These are phyloP conservation scores for Tolypocladium sp. DNA, from an alignment of 2,329 filamentous ascomycete genomes.

Conservation along the genomic window DNA sequence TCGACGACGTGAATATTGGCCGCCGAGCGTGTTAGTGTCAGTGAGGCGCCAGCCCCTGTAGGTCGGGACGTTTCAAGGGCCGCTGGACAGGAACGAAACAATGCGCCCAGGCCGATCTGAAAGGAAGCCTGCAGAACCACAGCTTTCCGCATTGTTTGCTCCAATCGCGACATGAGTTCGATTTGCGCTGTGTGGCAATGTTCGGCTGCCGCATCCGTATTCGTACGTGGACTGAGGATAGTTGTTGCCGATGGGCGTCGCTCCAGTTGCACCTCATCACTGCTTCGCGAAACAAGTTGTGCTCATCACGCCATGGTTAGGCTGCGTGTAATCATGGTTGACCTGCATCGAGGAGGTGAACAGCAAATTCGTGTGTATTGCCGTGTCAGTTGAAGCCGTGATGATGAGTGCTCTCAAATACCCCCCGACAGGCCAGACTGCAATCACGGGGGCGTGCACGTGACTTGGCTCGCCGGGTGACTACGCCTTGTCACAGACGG, in stretches of 20 bases:
- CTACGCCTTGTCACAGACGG: background rate
- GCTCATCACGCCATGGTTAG: background rate
- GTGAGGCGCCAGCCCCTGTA: too few species aligned
- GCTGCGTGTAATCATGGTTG: background rate
- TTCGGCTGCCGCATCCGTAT: background rate
- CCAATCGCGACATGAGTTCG: background rate
- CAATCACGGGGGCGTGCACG: slow-evolving; percentile 1
- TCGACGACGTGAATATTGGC: background rate
- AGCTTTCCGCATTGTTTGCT: background rate
- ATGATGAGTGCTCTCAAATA: too few species aligned
- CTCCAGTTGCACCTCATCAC: background rate
- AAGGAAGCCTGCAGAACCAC: background rate
- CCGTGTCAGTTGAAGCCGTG: background rate
- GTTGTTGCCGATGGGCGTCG: background rate
- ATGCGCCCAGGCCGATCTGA: background rate
- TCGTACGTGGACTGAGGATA: background rate
- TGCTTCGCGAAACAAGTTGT: background rate
- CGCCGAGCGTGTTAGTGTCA: too few species aligned
- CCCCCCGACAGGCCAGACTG: too few species aligned
- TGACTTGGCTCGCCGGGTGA: slow-evolving; percentile 1
- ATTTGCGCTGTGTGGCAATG: background rate
- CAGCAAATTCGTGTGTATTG: background rate
- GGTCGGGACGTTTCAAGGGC: background rate
- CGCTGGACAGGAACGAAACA: background rate
- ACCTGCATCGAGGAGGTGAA: too few species aligned